Base-by-base conservation (phyloP, 73 alveolate species). In the Loxodes magnus region DNA sequence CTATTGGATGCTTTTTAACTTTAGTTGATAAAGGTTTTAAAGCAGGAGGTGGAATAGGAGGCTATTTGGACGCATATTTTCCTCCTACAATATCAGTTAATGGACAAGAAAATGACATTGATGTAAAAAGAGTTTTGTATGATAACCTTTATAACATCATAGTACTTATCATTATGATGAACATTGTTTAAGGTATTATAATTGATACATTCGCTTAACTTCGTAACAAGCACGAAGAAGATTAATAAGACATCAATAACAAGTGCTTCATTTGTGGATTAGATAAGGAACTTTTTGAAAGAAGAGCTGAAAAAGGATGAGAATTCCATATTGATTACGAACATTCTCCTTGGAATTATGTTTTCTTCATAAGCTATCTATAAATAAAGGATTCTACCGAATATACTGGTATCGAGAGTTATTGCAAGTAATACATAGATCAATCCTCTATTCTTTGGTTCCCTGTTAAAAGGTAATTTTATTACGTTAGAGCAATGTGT, bases 151-250 rank as follows among this genome's bases (percentile, higher is more conserved):
- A 55, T 36, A 46, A 22, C 23, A 62, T 62, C 10, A 46, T 69
- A 10, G 27, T 69, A 24, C 59, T 62, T 63, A 69, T 69, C 41
- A 69, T 69, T 52, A 69, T 69, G 83, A 48, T 69, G 10, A 69
- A 62, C 35, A 60, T 62, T 20, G 72, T 69, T 5, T 53, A 62
- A 20, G 83, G 83, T 82, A 90, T 90, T 71, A 90, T 90, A 56
- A 86, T 86, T 74, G 98, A 90, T 71, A 86, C 92, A 38, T 90
- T 90, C 61, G 96, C 94, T 10, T 82, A 79, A 23, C 72, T 87
- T 26, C 86, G 98, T 86, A 90, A 77, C 35, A 82, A 77, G 42
- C 81, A 76, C 43, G 85, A 73, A 38, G 84, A 71, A 51, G 77
- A 80, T 72, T 72, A 71, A 10, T 68, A 67, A 37, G 94, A 82